Conservation (phyloP, 352 stramenopile species). For the Halophytophthora polymorphica region DNA sequence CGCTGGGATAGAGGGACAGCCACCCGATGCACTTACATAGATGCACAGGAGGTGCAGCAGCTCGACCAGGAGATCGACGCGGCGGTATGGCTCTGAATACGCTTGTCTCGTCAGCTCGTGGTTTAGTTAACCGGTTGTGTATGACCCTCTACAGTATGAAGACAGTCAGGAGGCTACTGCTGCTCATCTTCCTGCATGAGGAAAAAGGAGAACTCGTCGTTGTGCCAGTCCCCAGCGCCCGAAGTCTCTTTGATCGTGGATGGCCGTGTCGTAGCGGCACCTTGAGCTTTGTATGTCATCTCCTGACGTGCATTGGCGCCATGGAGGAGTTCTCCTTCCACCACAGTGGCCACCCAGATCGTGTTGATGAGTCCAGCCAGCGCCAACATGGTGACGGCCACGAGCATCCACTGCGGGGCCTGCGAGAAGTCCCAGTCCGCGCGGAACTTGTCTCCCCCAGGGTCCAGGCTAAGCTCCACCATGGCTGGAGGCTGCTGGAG, state of each 20-base stretch:
- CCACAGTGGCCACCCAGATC: conserved; percentile 42
- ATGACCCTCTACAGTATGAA: neutral
- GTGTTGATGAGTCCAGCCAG: conserved; percentile 47
- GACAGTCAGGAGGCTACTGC: neutral
- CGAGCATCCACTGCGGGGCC: conserved; percentile 42
- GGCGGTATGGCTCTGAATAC: conserved; percentile 5
- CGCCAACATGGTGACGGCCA: conserved; percentile 33
- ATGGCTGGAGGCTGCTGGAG: conserved; percentile 14
- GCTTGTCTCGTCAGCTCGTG: conserved; percentile 4
- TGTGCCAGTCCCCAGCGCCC: conserved; percentile 14
- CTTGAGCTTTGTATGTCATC: too few relatives aligned
- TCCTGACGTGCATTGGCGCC: neutral
- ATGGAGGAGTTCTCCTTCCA: conserved; percentile 5
- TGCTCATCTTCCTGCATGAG: conserved; percentile 45
- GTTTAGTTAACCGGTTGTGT: conserved; percentile 7
- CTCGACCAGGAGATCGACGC: neutral
- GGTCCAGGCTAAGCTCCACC: conserved; percentile 52
- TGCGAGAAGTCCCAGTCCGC: conserved; percentile 32
- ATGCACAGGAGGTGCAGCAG: too few relatives aligned
- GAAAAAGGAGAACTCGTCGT: conserved; percentile 44
- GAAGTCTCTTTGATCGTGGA: neutral
- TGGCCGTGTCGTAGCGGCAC: conserved; percentile 1
- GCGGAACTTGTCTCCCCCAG: conserved; percentile 58
- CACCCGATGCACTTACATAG: conserved; percentile 8
- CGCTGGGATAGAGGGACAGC: conserved; percentile 50